These are phyloP conservation scores for Toxoplasma gondii DNA, from an alignment of 169 alveolate species.

Conservation along the genomic window DNA sequence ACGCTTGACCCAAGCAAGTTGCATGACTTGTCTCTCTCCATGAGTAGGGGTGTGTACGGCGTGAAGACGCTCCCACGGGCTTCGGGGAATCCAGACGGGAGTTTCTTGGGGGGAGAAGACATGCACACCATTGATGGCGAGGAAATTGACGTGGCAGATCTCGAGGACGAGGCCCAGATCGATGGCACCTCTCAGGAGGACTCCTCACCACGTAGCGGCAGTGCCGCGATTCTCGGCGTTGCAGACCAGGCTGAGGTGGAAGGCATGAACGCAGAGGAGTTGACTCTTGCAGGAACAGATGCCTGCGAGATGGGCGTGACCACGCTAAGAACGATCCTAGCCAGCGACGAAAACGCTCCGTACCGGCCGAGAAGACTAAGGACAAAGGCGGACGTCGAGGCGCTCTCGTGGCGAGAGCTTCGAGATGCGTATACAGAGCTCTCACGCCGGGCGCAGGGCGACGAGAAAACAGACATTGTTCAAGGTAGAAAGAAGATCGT, in stretches of 20 bases:
- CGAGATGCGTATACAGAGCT: conserved; percentile 7
- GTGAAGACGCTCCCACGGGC: not conserved
- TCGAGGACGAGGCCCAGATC: not conserved
- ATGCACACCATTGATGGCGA: not conserved
- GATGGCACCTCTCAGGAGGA: not conserved
- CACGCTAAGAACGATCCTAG: not conserved
- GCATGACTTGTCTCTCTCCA: not conserved
- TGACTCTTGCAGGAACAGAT: not conserved
- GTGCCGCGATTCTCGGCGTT: not conserved
- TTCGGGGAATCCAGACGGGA: not conserved
- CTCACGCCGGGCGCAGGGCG: not conserved
- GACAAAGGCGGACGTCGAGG: not conserved
- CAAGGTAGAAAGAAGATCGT: not conserved
- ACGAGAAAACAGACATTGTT: not conserved
- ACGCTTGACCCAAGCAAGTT: not conserved
- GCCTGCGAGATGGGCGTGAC: conserved; percentile 18
- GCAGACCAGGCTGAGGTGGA: conserved; percentile 24
- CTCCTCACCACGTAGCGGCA: not conserved
- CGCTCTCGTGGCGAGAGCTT: conserved; percentile 17
- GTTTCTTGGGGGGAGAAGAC: not conserved
- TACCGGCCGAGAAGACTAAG: not conserved
- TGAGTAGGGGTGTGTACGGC: conserved; percentile 30
- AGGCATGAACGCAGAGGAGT: not conserved
- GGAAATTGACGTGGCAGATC: conserved; percentile 10
- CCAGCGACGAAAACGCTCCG: not conserved